Percentiles rank a stretch among this genome's conserved stretches.
Conservation (phyloP, 2,329 filamentous ascomycete species). For the Thielaviopsis musarum region DNA sequence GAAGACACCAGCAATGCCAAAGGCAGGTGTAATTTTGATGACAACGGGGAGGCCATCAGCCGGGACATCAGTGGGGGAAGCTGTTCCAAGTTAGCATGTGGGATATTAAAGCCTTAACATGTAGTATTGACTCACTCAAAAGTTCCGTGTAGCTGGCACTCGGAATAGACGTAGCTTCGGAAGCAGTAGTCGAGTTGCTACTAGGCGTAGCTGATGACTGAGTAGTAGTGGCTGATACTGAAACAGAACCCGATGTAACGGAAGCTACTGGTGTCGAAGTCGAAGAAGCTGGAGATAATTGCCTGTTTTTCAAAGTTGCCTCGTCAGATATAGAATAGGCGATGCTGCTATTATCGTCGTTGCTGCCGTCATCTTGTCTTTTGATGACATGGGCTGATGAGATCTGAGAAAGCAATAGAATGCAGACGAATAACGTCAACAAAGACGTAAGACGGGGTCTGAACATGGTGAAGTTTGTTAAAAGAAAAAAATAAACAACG, state of each 20-base stretch:
- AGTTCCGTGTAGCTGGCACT: constrained; percentile 3
- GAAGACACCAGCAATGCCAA: constrained; percentile 62
- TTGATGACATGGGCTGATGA: constrained; percentile 20
- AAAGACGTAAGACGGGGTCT: neutral
- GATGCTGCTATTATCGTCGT: neutral
- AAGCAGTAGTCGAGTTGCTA: neutral
- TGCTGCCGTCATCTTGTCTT: constrained; percentile 19
- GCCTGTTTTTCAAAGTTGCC: neutral
- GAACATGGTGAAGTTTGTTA: constrained; percentile 2
- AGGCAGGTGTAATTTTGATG: constrained; percentile 63
- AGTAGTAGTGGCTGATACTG: neutral
- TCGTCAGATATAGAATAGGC: neutral
- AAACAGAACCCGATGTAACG: neutral
- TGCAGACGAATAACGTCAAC: constrained; percentile 20
- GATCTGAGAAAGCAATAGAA: constrained; percentile 23
- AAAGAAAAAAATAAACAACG: neutral
- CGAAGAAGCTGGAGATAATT: neutral
- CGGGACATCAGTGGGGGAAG: neutral
- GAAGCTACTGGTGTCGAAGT: neutral
- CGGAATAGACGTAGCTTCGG: neutral
- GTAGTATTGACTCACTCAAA: neutral
- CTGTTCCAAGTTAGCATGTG: neutral
- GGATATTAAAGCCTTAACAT: neutral
- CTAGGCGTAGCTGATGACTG: neutral
- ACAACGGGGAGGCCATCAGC: constrained; percentile 35